These are phyloP conservation scores for Actinomortierella ambigua DNA, from an alignment of 371 early-diverging fungal genomes.

Conservation along the genomic window DNA sequence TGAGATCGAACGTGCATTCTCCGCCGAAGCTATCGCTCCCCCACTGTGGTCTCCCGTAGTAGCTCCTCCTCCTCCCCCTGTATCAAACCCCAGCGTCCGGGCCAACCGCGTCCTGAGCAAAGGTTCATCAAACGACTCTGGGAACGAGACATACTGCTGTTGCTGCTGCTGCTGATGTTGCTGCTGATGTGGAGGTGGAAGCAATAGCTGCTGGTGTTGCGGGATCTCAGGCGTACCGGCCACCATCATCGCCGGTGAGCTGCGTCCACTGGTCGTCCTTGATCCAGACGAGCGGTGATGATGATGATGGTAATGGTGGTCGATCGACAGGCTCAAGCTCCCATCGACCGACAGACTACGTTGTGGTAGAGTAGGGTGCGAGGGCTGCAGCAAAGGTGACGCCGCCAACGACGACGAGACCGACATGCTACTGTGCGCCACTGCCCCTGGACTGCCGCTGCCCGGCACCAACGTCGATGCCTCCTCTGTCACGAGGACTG, in stretches of 20 bases:
- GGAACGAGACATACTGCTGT: slow-evolving; percentile 34
- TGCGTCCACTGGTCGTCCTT: too few species aligned
- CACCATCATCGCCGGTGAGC: neutral
- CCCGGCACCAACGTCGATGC: neutral
- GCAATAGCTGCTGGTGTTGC: too few species aligned
- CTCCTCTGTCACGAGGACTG: slow-evolving; percentile 22
- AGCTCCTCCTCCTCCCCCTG: neutral
- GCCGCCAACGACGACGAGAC: too few species aligned
- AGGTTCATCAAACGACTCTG: slow-evolving; percentile 32
- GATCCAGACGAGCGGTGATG: too few species aligned
- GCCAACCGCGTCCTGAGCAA: slow-evolving; percentile 20
- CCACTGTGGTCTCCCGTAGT: too few species aligned
- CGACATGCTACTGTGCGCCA: too few species aligned
- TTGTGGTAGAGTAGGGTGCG: too few species aligned
- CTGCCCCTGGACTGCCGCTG: neutral
- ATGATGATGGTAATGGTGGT: too few species aligned
- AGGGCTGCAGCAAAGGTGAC: neutral
- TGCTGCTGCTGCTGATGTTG: neutral
- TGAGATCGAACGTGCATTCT: too few species aligned
- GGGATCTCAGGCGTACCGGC: neutral
- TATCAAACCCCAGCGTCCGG: slow-evolving; percentile 30
- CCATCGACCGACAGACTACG: neutral
- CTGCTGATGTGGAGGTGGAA: neutral
- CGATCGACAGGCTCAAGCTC: neutral
- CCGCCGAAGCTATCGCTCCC: too few species aligned